Evolutionary conservation across 305 asterid species (phyloP), one percentile per base, ranked within the genome.

Genomic region (Lippia alba): DNA sequence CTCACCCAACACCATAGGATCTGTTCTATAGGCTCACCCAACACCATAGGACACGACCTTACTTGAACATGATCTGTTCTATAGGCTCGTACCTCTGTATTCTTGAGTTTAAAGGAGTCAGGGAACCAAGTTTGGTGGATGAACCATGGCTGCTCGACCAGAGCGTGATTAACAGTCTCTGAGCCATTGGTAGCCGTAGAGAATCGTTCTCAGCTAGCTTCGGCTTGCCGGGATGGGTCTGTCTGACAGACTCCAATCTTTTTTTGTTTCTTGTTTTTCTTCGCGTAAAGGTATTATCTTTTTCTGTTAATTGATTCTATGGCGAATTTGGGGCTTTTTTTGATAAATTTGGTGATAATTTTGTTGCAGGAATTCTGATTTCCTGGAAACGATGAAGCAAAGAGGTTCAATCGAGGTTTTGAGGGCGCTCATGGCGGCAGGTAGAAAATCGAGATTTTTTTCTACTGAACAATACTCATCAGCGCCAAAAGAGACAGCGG

Each of bases 401-500:
- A 46, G 5, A 30, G 5, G 50, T 59, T 30, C 72, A 18, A 46
- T 44, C 54, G 70, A 59, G 80, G 57, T 72, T 74, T 67, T 56
- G 60, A 67, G 73, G 19, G 69, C 63, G 15, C 44, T 76, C 9
- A 10, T n/a, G 73, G 69, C 54, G 11, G 66, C 69, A 12, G 70
- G 66, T 40, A 75, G 70, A 39, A 77, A 67, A 59, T 18, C 56
- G 53, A 62, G 79, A 30, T 44, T 56, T 10, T 46, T 71, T 11
- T 69, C 71, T 11, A 58, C 73, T 0, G 67, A 74, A 20, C 59
- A 14, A 40, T 55, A 48, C 72, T 46, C 63, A 41, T 81, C 86
- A 45, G 79, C 81, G 48, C 80, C 94, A 12, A 79, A 12, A 30
- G 97, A 87, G 70, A 74, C 64, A 65, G 88, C 82, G 63, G 96